Base-by-base conservation (phyloP, 139 green algal genomes). In the Spirogloea muscicola region DNA sequence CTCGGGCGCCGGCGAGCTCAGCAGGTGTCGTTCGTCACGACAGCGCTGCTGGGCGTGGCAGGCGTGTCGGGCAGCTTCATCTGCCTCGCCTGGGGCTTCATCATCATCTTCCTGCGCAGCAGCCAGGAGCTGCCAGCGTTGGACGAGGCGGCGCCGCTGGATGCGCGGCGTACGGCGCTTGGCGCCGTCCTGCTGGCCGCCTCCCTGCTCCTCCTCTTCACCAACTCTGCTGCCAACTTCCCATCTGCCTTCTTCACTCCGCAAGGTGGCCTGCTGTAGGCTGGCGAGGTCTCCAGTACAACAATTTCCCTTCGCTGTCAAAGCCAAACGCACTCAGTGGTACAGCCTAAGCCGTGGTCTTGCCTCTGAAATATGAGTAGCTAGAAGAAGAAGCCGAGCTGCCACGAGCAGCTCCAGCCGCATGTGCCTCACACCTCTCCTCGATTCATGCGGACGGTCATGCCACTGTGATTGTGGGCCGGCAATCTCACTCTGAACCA, bases 71-170 rank as follows among this genome's bases (percentile, higher is more conserved):
- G 58, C 25, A 79, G 70, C 41, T 36, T 79, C 36, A 58, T 79
- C 2, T 75, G 58, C n/a, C 70, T 79, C 25, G 25, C 39, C n/a
- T 71, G 58, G 58, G 70, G 64, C 42, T 79, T 77, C 21, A 21
- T 79, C 44, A 48, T 77, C 38, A 58, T 79, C 33, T 68, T 76
- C 60, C 43, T 79, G 18, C 58, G 68, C 38, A 72, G 55, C 39
- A 33, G 58, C 3, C 16, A 77, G 68, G 68, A 77, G 38, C 52
- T 77, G 3, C 58, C 68, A 5, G 60, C 58, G 27, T 4, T 73
- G 3, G 55, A 77, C 21, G 68, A 77, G 58, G 25, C 72, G n/a
- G 16, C 44, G 13, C 68, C 68, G 13, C 3, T 77, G 4, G 58
- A 4, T 3, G 4, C 13, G 7, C 3, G n/a, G 33, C 43, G 69